These are phyloP conservation scores for Candida glucosophila DNA, from an alignment of 1,139 yeast genomes.

Conservation along the genomic window DNA sequence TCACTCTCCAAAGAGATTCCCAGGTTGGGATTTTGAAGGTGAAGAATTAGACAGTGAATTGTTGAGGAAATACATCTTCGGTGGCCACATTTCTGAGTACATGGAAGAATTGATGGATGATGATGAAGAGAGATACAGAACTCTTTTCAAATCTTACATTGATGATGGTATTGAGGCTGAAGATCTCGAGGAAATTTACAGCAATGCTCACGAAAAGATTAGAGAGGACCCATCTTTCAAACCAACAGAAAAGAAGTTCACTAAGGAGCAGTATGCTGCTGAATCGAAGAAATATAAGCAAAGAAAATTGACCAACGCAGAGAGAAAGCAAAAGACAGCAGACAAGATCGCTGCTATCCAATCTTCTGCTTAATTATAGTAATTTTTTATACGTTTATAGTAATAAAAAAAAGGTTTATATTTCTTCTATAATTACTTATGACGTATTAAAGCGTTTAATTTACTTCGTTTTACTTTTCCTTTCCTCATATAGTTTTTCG, in stretches of 20 bases:
- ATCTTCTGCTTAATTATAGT: conserved; percentile 37
- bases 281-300: conserved; percentile 88
- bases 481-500: too few species aligned
- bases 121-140: conserved; percentile 98
- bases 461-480: too few species aligned
- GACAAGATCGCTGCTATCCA: conserved; percentile 86
- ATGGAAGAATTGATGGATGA: conserved; percentile 99
- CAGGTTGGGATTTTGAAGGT: conserved; percentile 99
- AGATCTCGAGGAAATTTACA: conserved; percentile 90
- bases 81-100: conserved; percentile 99
- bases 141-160: conserved; percentile 93
- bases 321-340: conserved; percentile 83
- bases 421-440: neutral
- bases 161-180: conserved; percentile 98
- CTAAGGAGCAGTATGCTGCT: conserved; percentile 98
- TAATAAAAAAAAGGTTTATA: neutral
- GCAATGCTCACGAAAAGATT: conserved; percentile 90
- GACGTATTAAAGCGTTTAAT: too few species aligned
- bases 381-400: too few species aligned
- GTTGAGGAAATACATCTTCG: conserved; percentile 98
- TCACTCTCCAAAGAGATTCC: conserved; percentile 99
- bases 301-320: conserved; percentile 81
- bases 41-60: conserved; percentile 98
- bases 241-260: conserved; percentile 87
- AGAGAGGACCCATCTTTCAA: conserved; percentile 93